Base-by-base conservation (phyloP, 148 eudicot genomes). In the Vaccinium darrowii region DNA sequence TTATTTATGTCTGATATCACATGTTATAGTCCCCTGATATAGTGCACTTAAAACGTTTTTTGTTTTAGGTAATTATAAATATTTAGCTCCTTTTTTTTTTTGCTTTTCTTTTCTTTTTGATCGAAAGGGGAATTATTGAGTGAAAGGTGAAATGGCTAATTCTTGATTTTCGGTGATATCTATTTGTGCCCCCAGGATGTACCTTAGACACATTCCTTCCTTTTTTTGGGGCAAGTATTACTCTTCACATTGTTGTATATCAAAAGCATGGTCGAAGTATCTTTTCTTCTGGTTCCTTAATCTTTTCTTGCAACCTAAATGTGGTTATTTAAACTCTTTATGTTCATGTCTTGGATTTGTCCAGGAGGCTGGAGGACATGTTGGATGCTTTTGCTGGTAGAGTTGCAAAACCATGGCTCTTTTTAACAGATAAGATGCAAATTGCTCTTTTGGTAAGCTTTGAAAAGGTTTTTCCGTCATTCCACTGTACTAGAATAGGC, bases 341-440 rank as follows among this genome's bases (percentile, higher is more conserved):
- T 76, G 74, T 75, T 81, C 81, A 16, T 81, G 23, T 83, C 58
- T 56, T 88, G 82, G 56, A 62, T 75, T 81, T 81, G 23, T 85
- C 62, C 85, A 96, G 99, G 95, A 94, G 88, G 88, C 85, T 97
- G 92, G 99, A 94, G 89, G 93, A 89, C 85, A 84, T 91, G 77
- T 88, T 97, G 93, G 91, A 97, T 89, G 91, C 95, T 69, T 97
- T 94, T 91, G 98, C 99, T 87, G 94, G 93, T 82, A 89, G 98
- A 94, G 92, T 97, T 83, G 92, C 99, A 27, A 97, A 95, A 85
- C 99, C 99, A 80, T 95, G 93, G 86, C 93, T 97, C 56, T 92
- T 91, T 88, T 82, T 90, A 74, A 92, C 99, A 18, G 99, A 97
- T 89, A 97, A 97, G 91, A 95, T 97, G 98, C 98, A 89, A 87